These are phyloP conservation scores for Odonthalia washingtoniensis DNA, from an alignment of 31 red algal genomes.

Conservation along the genomic window DNA sequence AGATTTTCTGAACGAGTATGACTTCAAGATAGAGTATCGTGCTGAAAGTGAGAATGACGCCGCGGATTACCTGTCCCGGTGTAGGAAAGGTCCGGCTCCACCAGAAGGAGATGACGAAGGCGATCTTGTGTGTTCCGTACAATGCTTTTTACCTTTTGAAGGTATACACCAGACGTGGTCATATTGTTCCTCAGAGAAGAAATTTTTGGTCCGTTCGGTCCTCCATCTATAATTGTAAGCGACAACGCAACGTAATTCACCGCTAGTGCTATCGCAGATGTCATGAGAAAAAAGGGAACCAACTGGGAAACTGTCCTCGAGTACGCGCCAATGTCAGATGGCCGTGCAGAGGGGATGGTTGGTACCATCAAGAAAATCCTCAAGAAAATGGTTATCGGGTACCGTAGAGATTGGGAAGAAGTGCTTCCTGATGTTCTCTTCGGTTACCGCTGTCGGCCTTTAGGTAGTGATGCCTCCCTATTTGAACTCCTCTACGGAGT, in stretches of 20 bases:
- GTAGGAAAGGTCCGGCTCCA: too few species aligned
- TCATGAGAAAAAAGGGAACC: not conserved
- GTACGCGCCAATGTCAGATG: conserved; percentile 19
- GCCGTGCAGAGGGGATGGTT: conserved; percentile 28
- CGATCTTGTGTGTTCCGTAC: too few species aligned
- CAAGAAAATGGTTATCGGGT: not conserved
- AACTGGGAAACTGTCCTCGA: not conserved
- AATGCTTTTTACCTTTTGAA: too few species aligned
- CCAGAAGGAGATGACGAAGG: too few species aligned
- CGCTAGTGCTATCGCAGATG: not conserved
- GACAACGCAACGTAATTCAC: not conserved
- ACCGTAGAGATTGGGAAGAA: not conserved
- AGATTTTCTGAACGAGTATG: too few species aligned
- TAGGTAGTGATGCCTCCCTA: not conserved
- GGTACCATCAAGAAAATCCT: not conserved
- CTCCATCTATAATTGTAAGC: too few species aligned
- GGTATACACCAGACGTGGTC: too few species aligned
- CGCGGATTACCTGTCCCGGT: too few species aligned
- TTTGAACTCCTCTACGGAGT: conserved; percentile 15
- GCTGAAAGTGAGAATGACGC: too few species aligned
- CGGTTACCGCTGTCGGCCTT: not conserved
- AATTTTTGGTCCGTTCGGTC: not conserved
- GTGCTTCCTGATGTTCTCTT: not conserved
- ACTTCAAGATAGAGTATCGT: too few species aligned
- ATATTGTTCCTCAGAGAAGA: not conserved